Percentiles rank a stretch among this genome's conserved stretches.
phyloP scores from a whole-genome alignment of 2,329 filamentous ascomycete species.

The Exophiala spinifera region DNA sequence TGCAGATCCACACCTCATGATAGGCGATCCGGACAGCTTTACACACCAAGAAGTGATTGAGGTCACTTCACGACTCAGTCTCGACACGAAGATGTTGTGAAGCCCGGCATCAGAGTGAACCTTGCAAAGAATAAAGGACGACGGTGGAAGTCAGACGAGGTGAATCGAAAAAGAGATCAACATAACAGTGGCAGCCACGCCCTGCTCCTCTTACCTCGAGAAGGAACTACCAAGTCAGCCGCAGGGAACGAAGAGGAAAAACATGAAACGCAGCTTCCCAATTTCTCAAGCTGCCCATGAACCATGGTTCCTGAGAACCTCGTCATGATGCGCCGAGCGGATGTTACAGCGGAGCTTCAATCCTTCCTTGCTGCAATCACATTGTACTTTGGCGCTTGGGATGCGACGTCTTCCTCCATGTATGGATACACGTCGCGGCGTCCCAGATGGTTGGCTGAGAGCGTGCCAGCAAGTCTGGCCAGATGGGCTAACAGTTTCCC shows the following conservation, averaged over 20 bases:
- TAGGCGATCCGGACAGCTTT: conserved; percentile 1
- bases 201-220: conserved; percentile 7
- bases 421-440: conserved; percentile 7
- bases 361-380: conserved; percentile 11
- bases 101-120: conserved; percentile 20
- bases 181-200: conserved; percentile 15
- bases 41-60: conserved; percentile 5
- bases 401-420: background rate
- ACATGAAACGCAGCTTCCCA: conserved; percentile 8
- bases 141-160: background rate
- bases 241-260: background rate
- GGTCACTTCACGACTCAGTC: conserved; percentile 9
- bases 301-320: conserved; percentile 1
- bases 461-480: conserved; percentile 20
- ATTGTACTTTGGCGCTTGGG: conserved; percentile 16
- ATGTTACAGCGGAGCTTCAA: conserved; percentile 10
- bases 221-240: background rate
- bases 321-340: background rate
- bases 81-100: background rate
- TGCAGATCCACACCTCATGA: conserved; percentile 13
- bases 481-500: conserved; percentile 7
- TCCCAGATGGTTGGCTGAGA: conserved; percentile 20
- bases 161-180: conserved; percentile 5
- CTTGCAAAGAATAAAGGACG: background rate
- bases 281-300: background rate